Evolutionary conservation across 768 basidiomycete genomes (phyloP).

Genomic region (Podaxis mareebaensis): DNA sequence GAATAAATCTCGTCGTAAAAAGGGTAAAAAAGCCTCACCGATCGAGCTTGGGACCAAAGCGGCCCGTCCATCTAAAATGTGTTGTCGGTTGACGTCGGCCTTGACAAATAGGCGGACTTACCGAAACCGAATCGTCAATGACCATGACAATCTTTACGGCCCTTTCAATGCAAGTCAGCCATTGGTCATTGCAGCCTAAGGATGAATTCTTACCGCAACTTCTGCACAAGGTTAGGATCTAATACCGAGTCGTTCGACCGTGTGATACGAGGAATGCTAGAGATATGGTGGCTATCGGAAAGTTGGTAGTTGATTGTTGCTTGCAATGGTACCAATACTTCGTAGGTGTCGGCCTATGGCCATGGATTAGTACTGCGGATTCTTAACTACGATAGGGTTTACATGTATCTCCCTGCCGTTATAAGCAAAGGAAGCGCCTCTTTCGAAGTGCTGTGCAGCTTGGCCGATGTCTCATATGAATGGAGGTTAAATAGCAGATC

Average conservation of each 20-base stretch:
- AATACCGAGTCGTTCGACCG: background rate
- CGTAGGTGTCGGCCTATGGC: slow-evolving; percentile 23
- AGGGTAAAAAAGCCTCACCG: slow-evolving; percentile 12
- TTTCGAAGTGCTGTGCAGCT: slow-evolving; percentile 22
- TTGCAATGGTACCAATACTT: slow-evolving; percentile 24
- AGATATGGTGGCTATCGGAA: slow-evolving; percentile 14
- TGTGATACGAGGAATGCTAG: slow-evolving; percentile 20
- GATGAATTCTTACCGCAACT: slow-evolving; percentile 2
- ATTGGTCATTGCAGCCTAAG: background rate
- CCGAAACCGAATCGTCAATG: slow-evolving; percentile 25
- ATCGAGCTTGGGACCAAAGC: slow-evolving; percentile 22
- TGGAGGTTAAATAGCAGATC: slow-evolving; percentile 11
- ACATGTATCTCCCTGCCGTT: slow-evolving; percentile 25
- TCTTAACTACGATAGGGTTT: background rate
- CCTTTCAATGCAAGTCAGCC: slow-evolving; percentile 2
- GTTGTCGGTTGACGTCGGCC: background rate
- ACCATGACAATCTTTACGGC: slow-evolving; percentile 24
- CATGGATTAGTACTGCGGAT: background rate
- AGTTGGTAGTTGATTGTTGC: slow-evolving; percentile 21
- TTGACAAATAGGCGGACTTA: slow-evolving; percentile 3
- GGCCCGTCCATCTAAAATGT: slow-evolving; percentile 20
- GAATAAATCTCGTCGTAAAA: background rate
- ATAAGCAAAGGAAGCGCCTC: slow-evolving; percentile 25
- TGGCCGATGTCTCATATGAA: slow-evolving; percentile 21
- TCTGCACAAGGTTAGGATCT: slow-evolving; percentile 4